Percentiles rank a stretch among this genome's conserved stretches.
Evolutionary conservation across 371 early-diverging fungal genomes (phyloP).

Genomic region (Edhazardia aedis): DNA sequence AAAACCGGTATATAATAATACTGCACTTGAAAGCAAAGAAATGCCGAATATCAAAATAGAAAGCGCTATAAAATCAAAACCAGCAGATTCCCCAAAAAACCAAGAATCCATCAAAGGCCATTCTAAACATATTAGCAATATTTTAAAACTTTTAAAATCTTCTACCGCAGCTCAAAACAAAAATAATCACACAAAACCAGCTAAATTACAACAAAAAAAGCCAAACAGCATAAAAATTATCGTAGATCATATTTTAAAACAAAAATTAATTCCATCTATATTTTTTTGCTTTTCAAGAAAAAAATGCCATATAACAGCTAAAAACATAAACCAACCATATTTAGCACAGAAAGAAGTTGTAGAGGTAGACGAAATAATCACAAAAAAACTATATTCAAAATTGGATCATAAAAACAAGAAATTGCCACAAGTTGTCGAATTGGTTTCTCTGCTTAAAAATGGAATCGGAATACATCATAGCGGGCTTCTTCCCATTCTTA

Average conservation of each 20-base stretch:
- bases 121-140: too few species aligned
- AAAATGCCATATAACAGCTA: conserved; percentile 77
- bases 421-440: conserved; percentile 72
- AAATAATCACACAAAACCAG: too few species aligned
- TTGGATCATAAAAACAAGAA: conserved; percentile 72
- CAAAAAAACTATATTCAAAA: conserved; percentile 60
- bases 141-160: too few species aligned
- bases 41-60: too few species aligned
- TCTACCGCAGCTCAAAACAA: too few species aligned
- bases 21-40: too few species aligned
- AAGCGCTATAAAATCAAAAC: background rate
- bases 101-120: too few species aligned
- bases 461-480: conserved; percentile 98
- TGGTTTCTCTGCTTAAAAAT: conserved; percentile 69
- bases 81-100: too few species aligned
- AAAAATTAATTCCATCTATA: conserved; percentile 58
- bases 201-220: too few species aligned
- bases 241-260: background rate
- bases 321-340: conserved; percentile 73
- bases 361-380: conserved; percentile 65
- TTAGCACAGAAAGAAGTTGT: conserved; percentile 64
- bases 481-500: conserved; percentile 86
- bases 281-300: conserved; percentile 86
- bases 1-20: too few species aligned
- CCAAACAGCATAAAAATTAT: background rate